Conservation (phyloP, 2,329 filamentous ascomycete species). For the Penicillium sp. region DNA sequence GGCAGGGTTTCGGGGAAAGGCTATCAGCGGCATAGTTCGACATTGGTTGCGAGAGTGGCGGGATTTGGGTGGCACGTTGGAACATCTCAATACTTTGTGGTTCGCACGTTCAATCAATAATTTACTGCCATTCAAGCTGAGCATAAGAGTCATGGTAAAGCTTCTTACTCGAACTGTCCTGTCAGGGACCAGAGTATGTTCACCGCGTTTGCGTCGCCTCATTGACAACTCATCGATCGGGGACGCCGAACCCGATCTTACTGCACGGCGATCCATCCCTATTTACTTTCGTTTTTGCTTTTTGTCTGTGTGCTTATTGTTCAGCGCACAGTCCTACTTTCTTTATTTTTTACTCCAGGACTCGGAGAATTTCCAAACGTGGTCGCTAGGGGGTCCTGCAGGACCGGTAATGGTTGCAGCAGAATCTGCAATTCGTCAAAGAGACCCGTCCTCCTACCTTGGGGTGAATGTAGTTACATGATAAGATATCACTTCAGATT, state of each 20-base stretch:
- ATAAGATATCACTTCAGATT: background rate
- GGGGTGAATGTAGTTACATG: background rate
- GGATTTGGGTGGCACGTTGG: background rate
- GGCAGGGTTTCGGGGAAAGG: slow-evolving; percentile 7
- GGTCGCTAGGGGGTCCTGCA: slow-evolving; percentile 3
- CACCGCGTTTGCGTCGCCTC: slow-evolving; percentile 21
- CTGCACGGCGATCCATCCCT: slow-evolving; percentile 18
- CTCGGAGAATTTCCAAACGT: slow-evolving; percentile 25
- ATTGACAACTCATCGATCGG: slow-evolving; percentile 24
- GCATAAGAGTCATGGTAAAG: background rate
- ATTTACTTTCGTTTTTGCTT: slow-evolving; percentile 5
- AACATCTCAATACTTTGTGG: background rate
- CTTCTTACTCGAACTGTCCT: background rate
- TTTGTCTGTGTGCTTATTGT: background rate
- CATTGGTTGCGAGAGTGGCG: background rate
- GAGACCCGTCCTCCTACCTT: background rate
- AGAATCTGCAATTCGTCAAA: background rate
- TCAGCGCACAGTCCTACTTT: background rate
- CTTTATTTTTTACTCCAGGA: background rate
- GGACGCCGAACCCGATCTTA: slow-evolving; percentile 23
- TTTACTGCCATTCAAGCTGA: slow-evolving; percentile 10
- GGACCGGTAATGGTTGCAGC: background rate
- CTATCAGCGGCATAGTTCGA: slow-evolving; percentile 9
- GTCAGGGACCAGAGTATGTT: slow-evolving; percentile 7
- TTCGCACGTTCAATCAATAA: background rate